phyloP scores from a whole-genome alignment of 2,329 filamentous ascomycete genomes.

The Aspergillus hortae region DNA sequence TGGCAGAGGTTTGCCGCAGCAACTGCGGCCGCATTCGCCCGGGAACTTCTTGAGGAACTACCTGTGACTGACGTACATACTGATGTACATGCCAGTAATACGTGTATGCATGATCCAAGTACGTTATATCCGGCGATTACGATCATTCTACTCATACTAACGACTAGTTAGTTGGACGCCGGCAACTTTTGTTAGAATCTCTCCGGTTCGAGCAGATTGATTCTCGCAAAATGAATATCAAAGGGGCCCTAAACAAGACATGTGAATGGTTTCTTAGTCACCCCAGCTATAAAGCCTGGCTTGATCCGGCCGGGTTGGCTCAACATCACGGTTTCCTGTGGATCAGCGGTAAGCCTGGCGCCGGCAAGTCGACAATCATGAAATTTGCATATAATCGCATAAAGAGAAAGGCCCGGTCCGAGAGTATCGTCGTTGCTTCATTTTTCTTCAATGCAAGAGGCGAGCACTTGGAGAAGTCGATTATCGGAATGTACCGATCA shows the following conservation, averaged over 20 bases:
- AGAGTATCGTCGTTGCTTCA: constrained; percentile 22
- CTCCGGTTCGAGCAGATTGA: constrained; percentile 42
- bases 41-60: constrained; percentile 17
- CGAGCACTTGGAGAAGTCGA: constrained; percentile 18
- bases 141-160: background rate
- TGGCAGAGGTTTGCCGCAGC: constrained; percentile 38
- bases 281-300: constrained; percentile 38
- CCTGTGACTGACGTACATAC: constrained; percentile 1
- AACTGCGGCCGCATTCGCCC: constrained; percentile 27
- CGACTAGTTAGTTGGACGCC: background rate
- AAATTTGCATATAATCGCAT: constrained; percentile 39
- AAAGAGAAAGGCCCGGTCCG: constrained; percentile 33
- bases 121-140: constrained; percentile 1
- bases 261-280: constrained; percentile 42
- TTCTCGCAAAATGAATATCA: constrained; percentile 35
- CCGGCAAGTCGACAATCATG: constrained; percentile 42
- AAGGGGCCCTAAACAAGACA: constrained; percentile 35
- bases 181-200: constrained; percentile 18
- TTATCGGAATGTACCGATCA: constrained; percentile 26
- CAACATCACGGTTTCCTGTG: constrained; percentile 34
- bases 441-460: constrained; percentile 32
- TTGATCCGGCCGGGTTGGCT: constrained; percentile 18
- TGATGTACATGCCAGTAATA: background rate
- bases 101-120: constrained; percentile 1
- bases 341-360: constrained; percentile 39